Evolutionary conservation across 768 basidiomycete species (phyloP).

Genomic region (Leccinum barrowsii): DNA sequence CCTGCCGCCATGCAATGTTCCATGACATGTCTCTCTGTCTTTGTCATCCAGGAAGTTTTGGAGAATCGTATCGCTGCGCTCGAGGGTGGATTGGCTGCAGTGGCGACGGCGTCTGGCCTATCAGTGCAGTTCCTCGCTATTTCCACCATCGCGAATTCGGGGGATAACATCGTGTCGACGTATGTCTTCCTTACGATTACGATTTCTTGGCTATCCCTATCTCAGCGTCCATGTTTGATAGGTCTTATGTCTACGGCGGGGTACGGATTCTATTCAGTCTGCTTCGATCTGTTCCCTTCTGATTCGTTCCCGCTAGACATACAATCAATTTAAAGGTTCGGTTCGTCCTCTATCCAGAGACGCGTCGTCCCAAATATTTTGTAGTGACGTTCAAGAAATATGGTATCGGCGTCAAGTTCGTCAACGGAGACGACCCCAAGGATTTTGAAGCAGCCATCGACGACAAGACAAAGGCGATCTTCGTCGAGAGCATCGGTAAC

Average conservation of each 20-base stretch:
- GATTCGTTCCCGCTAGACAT: background rate
- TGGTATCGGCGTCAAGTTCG: slow-evolving; percentile 54
- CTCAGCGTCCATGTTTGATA: slow-evolving; percentile 9
- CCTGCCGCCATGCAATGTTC: no score
- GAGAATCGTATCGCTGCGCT: slow-evolving; percentile 63
- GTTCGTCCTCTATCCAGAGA: background rate
- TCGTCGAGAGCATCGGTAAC: slow-evolving; percentile 60
- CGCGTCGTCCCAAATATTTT: background rate
- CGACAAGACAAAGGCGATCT: slow-evolving; percentile 58
- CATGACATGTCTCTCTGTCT: no score
- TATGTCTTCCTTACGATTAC: slow-evolving; percentile 21
- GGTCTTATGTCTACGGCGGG: slow-evolving; percentile 57
- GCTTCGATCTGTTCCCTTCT: background rate
- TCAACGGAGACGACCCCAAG: slow-evolving; percentile 43
- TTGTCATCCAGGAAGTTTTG: slow-evolving; percentile 27
- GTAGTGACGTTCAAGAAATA: slow-evolving; percentile 53
- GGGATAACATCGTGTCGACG: slow-evolving; percentile 67
- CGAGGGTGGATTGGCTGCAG: slow-evolving; percentile 59
- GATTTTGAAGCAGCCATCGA: slow-evolving; percentile 54
- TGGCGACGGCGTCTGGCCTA: slow-evolving; percentile 56
- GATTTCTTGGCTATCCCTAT: background rate
- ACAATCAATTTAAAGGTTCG: slow-evolving; percentile 59
- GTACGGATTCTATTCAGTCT: slow-evolving; percentile 31
- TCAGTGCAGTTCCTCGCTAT: slow-evolving; percentile 62
- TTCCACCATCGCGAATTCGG: slow-evolving; percentile 45